Conservation (phyloP, 1,284 basidiomycete species). For the Ganoderma resinaceum region DNA sequence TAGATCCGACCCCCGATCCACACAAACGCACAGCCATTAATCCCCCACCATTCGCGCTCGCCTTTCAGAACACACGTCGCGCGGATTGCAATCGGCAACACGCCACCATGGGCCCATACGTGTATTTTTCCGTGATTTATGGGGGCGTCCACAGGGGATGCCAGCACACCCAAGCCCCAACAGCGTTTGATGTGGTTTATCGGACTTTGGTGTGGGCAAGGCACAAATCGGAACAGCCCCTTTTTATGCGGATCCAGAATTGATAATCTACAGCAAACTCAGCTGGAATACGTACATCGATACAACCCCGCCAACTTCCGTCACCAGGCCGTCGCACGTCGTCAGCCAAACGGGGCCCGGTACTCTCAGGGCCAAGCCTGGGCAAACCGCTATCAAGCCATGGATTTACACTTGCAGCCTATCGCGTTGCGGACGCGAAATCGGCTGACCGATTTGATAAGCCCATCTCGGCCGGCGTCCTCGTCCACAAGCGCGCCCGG, state of each 20-base stretch:
- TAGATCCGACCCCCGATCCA: constrained; percentile 39
- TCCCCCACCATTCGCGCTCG: background rate
- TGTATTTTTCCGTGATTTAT: constrained; percentile 27
- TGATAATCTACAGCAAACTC: constrained; percentile 17
- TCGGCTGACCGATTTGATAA: constrained; percentile 7
- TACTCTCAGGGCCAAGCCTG: constrained; percentile 1
- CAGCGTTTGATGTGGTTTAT: constrained; percentile 33
- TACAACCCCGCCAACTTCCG: background rate
- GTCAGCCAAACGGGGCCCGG: constrained; percentile 1
- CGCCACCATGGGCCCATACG: constrained; percentile 7
- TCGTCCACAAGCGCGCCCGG: constrained; percentile 6
- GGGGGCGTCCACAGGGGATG: constrained; percentile 13
- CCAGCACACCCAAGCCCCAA: constrained; percentile 31
- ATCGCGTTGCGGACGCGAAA: constrained; percentile 8
- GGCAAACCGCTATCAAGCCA: background rate
- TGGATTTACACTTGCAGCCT: constrained; percentile 1
- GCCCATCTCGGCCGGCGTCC: background rate
- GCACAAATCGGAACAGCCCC: constrained; percentile 27
- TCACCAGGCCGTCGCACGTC: background rate
- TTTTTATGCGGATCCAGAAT: constrained; percentile 22
- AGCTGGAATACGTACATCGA: background rate
- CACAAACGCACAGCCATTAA: constrained; percentile 33
- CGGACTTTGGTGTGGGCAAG: constrained; percentile 30
- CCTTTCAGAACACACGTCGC: constrained; percentile 15
- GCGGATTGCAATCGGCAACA: constrained; percentile 4